Percentiles rank a stretch among this genome's conserved stretches.
Evolutionary conservation across 768 basidiomycete genomes (phyloP).

Genomic region (Rubroboletus pulcherrimus): DNA sequence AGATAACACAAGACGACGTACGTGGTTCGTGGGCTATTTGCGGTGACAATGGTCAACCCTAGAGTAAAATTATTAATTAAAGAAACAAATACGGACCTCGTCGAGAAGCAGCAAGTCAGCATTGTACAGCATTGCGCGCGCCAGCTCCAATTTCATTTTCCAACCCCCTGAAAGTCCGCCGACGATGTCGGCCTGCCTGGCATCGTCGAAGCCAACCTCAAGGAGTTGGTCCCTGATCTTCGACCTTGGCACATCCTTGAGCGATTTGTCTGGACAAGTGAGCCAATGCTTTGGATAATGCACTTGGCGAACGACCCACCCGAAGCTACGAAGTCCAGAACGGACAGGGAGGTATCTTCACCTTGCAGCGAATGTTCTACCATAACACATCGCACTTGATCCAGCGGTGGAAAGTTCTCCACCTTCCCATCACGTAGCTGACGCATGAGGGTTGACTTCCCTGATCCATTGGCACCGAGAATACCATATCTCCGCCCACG

Average conservation of each 20-base stretch:
- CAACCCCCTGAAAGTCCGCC: slow-evolving; percentile 94
- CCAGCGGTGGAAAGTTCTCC: slow-evolving; percentile 91
- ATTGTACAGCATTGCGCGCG: slow-evolving; percentile 94
- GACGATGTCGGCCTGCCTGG: slow-evolving; percentile 78
- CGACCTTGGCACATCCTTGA: slow-evolving; percentile 56
- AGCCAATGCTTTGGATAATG: background rate
- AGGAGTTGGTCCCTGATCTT: slow-evolving; percentile 76
- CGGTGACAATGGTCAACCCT: slow-evolving; percentile 23
- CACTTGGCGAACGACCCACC: slow-evolving; percentile 42
- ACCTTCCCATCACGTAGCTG: slow-evolving; percentile 93
- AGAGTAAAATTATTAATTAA: slow-evolving; percentile 19
- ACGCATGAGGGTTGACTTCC: slow-evolving; percentile 94
- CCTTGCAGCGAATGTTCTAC: slow-evolving; percentile 96
- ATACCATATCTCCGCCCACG: slow-evolving; percentile 94
- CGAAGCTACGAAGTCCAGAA: slow-evolving; percentile 87
- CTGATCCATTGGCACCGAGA: slow-evolving; percentile 92
- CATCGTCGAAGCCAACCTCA: slow-evolving; percentile 90
- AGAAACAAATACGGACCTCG: slow-evolving; percentile 49
- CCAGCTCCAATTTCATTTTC: slow-evolving; percentile 99
- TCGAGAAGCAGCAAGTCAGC: slow-evolving; percentile 83
- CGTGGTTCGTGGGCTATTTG: slow-evolving; percentile 83
- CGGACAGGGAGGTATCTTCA: slow-evolving; percentile 77
- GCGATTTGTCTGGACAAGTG: slow-evolving; percentile 55
- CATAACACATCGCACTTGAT: slow-evolving; percentile 87
- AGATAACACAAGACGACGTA: slow-evolving; percentile 38